These are phyloP conservation scores for Rhinocladiella similis DNA, from an alignment of 2,329 filamentous ascomycete species.

Conservation along the genomic window DNA sequence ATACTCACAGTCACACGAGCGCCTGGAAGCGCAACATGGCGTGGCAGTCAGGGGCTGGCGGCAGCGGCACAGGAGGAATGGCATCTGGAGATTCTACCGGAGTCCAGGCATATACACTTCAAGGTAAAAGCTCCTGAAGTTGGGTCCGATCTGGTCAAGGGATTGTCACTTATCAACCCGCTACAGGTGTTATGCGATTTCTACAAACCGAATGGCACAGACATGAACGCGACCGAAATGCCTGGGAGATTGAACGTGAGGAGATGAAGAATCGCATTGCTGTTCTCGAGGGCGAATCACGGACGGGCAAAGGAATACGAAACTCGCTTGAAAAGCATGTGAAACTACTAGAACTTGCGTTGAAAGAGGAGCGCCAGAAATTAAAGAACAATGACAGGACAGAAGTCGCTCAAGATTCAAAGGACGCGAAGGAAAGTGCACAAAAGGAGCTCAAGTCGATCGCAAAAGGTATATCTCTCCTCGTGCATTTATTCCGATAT, in stretches of 20 bases:
- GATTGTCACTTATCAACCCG: slow-evolving; percentile 1
- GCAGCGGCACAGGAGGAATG: slow-evolving; percentile 21
- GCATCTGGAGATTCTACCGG: slow-evolving; percentile 24
- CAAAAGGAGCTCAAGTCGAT: slow-evolving; percentile 46
- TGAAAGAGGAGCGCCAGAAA: slow-evolving; percentile 79
- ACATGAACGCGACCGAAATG: slow-evolving; percentile 94
- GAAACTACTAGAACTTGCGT: slow-evolving; percentile 80
- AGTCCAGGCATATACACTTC: slow-evolving; percentile 31
- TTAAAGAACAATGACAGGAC: slow-evolving; percentile 55
- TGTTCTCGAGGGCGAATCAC: slow-evolving; percentile 83
- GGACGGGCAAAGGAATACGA: slow-evolving; percentile 83
- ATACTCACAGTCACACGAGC: slow-evolving; percentile 16
- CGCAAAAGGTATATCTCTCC: slow-evolving; percentile 35
- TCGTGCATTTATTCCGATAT: not conserved
- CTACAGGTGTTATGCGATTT: slow-evolving; percentile 92
- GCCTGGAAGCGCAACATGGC: slow-evolving; percentile 30
- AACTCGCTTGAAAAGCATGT: slow-evolving; percentile 90
- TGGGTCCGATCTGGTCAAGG: not conserved
- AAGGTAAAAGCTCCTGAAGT: slow-evolving; percentile 21
- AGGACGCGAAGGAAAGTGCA: slow-evolving; percentile 46
- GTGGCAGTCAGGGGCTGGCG: slow-evolving; percentile 30
- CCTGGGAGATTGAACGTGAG: slow-evolving; percentile 98
- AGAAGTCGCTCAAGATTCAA: slow-evolving; percentile 52
- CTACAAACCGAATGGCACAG: slow-evolving; percentile 99
- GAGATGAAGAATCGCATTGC: slow-evolving; percentile 99